A percentile compares a stretch with the other conserved stretches of the same genome.
phyloP scores from a whole-genome alignment of 2,329 filamentous ascomycete genomes.

The Emergomyces pasteurianus region DNA sequence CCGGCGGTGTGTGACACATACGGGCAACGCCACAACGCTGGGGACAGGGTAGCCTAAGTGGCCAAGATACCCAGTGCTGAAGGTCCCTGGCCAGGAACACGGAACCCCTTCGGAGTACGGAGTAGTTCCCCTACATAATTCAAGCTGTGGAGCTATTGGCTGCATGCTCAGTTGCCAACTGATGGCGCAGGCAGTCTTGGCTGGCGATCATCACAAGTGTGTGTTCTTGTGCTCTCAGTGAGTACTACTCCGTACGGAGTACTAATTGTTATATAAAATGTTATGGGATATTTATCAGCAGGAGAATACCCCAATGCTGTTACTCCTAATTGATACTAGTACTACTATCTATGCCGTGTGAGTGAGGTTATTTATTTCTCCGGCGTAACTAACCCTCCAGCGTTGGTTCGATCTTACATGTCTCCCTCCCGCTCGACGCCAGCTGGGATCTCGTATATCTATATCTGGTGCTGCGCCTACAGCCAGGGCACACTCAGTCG shows the following conservation, averaged over 20 bases:
- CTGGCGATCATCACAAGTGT: background rate
- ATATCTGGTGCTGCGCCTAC: background rate
- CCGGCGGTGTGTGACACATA: background rate
- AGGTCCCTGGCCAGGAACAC: too few relatives aligned
- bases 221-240: too few relatives aligned
- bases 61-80: too few relatives aligned
- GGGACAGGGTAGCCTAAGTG: too few relatives aligned
- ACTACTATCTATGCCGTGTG: background rate
- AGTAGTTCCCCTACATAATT: too few relatives aligned
- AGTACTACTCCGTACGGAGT: too few relatives aligned
- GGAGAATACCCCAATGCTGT: background rate
- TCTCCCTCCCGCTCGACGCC: background rate
- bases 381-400: background rate
- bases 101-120: too few relatives aligned
- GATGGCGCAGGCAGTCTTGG: background rate
- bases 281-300: background rate
- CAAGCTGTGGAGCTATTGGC: too few relatives aligned
- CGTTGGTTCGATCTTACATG: too few relatives aligned
- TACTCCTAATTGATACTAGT: background rate
- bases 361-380: background rate
- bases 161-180: background rate
- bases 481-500: background rate
- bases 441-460: background rate
- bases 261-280: too few relatives aligned
- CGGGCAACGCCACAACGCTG: background rate